phyloP scores from a whole-genome alignment of 2,329 filamentous ascomycete species.

The Alternaria arborescens region DNA sequence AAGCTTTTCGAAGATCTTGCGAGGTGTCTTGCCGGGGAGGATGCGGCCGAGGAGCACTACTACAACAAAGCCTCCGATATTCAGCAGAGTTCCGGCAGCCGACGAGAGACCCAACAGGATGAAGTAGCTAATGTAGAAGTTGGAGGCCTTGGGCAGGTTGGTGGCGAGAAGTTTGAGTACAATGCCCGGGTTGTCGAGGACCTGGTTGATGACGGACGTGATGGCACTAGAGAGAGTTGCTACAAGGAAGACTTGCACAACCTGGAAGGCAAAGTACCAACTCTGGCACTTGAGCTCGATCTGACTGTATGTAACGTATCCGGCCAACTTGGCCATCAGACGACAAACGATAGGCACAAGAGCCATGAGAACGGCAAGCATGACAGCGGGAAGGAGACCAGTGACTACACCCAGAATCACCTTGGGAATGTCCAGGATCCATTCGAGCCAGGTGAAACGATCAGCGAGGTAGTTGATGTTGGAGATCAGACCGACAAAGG shows the following conservation, averaged over 20 bases:
- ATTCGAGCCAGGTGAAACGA: constrained; percentile 51
- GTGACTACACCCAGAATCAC: constrained; percentile 57
- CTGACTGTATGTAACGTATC: constrained; percentile 53
- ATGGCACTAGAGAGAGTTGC: constrained; percentile 84
- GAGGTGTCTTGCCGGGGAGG: constrained; percentile 57
- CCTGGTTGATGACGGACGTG: constrained; percentile 63
- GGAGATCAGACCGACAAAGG: constrained; percentile 55
- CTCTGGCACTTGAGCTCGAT: constrained; percentile 81
- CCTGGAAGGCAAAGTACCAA: constrained; percentile 89
- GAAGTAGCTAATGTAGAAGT: constrained; percentile 96
- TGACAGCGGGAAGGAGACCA: constrained; percentile 54
- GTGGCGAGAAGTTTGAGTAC: constrained; percentile 72
- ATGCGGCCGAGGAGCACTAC: constrained; percentile 81
- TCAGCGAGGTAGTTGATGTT: constrained; percentile 56
- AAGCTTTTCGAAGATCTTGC: constrained; percentile 57
- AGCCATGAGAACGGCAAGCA: constrained; percentile 56
- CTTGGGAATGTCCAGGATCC: constrained; percentile 53
- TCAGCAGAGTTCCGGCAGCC: constrained; percentile 64
- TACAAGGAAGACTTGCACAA: constrained; percentile 94
- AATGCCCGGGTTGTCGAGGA: constrained; percentile 68
- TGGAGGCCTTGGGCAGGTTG: constrained; percentile 84
- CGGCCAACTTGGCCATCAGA: constrained; percentile 49
- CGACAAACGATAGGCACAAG: constrained; percentile 56
- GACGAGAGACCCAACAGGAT: constrained; percentile 76
- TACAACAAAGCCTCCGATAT: constrained; percentile 81